Base-by-base conservation (phyloP, 139 green algal species). In the Coelastrella sp. region DNA sequence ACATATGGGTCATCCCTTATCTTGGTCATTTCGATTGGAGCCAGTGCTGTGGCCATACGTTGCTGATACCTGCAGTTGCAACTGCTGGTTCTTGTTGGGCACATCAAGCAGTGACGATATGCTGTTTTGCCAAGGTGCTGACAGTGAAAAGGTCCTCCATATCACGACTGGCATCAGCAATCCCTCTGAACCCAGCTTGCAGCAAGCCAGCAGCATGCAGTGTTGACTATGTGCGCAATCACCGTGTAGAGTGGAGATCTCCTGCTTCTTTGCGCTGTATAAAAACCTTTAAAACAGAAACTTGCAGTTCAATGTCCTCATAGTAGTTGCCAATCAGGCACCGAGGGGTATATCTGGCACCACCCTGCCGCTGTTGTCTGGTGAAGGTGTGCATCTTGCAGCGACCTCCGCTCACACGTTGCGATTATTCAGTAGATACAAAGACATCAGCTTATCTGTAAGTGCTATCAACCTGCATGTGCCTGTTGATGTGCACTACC, bases 301-400 rank as follows among this genome's bases (percentile, higher is more conserved):
- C 50, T 43, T 90, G 81, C 25, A 92, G 75, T 57, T 93, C 92
- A 9, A 89, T 30, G 25, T 96, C 93, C 68, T 96, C 93, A 17
- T 86, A 89, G 88, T 90, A 96, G 72, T 96, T 96, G 0, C 92
- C 93, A 50, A 96, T 88, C 13, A 94, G 64, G 9, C 40, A 67
- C 2, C 32, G 40, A 2, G 81, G 30, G 59, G 51, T 66, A 73
- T 88, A 94, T 25, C 73, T 83, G 1, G 37, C 60, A 40, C 85
- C 81, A 4, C 89, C 89, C 66, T 92, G 88, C 19, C 87, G 87
- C 87, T 92, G 89, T 53, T 92, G 89, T 30, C 83, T 86, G 23
- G 89, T 92, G 60, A 91, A 92, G 19, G 76, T 83, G n/a, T 72
- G 72, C 72, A 80, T 80, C 4, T 1, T 62, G 7, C 15, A n/a